Conservation (phyloP, 2,329 filamentous ascomycete genomes). For the Paecilomyces dactylethromorphus region DNA sequence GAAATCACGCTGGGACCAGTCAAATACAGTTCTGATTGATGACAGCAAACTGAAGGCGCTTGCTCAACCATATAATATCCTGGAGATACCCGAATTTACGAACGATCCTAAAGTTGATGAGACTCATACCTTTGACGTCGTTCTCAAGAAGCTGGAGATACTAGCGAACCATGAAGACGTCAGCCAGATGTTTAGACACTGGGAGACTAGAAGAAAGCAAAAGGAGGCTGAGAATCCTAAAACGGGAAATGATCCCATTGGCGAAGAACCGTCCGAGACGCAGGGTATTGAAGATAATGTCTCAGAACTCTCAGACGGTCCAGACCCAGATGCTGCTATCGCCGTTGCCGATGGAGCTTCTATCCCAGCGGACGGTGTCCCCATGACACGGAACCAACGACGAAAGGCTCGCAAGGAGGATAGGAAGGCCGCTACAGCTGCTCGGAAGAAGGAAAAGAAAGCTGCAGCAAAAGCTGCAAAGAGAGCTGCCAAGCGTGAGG, state of each 20-base stretch:
- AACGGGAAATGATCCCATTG: slow-evolving; percentile 5
- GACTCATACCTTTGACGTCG: slow-evolving; percentile 41
- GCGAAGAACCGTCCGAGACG: slow-evolving; percentile 7
- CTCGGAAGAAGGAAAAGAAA: background rate
- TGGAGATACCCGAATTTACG: slow-evolving; percentile 72
- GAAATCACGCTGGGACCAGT: slow-evolving; percentile 61
- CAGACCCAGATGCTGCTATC: background rate
- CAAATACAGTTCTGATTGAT: slow-evolving; percentile 84
- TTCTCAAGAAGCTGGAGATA: slow-evolving; percentile 48
- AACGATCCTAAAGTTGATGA: slow-evolving; percentile 34
- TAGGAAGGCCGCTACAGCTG: slow-evolving; percentile 8
- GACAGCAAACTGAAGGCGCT: slow-evolving; percentile 75
- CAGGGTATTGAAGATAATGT: background rate
- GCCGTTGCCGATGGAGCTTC: background rate
- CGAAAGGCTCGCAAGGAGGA: slow-evolving; percentile 16
- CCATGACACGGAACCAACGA: slow-evolving; percentile 11
- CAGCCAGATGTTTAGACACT: slow-evolving; percentile 34
- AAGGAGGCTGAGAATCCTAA: slow-evolving; percentile 11
- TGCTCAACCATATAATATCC: slow-evolving; percentile 75
- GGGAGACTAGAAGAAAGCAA: slow-evolving; percentile 17
- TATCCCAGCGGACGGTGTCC: slow-evolving; percentile 3
- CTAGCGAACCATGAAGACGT: slow-evolving; percentile 45
- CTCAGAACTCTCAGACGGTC: background rate
- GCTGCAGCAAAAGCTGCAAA: background rate
- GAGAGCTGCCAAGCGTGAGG: background rate